Evolutionary conservation across 1,284 basidiomycete species (phyloP).

Genomic region (Bothia castanella): DNA sequence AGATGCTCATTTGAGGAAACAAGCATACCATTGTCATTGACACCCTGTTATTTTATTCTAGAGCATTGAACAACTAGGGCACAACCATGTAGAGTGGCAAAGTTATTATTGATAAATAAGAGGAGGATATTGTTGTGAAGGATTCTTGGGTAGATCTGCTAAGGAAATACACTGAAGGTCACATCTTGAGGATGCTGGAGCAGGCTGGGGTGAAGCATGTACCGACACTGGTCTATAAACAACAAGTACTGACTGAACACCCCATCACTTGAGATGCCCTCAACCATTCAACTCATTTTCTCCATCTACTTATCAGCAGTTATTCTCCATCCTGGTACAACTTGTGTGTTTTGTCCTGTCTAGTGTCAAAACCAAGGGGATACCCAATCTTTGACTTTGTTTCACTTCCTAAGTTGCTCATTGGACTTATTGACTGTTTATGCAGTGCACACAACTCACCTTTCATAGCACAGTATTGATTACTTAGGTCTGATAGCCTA

Average conservation of each 20-base stretch:
- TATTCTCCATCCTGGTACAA: not conserved
- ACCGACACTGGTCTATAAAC: slow-evolving; percentile 4
- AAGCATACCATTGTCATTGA: not conserved
- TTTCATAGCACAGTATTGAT: not conserved
- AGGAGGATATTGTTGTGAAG: slow-evolving; percentile 2
- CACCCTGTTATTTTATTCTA: not conserved
- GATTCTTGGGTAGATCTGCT: slow-evolving; percentile 3
- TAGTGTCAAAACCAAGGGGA: slow-evolving; percentile 3
- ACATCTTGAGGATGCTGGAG: slow-evolving; percentile 2
- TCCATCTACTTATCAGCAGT: not conserved
- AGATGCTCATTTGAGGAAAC: not conserved
- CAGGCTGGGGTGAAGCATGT: not conserved
- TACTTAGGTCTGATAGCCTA: slow-evolving; percentile 1
- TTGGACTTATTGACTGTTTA: slow-evolving; percentile 5
- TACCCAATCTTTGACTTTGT: slow-evolving; percentile 2
- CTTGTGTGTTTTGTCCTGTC: not conserved
- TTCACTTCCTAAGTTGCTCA: not conserved
- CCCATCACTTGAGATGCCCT: not conserved
- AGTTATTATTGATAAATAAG: not conserved
- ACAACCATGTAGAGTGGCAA: not conserved
- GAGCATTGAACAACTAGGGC: not conserved
- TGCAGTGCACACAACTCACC: not conserved
- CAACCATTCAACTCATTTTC: slow-evolving; percentile 1
- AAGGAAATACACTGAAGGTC: not conserved
- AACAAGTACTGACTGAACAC: slow-evolving; percentile 6